Base-by-base conservation (phyloP, 1,284 basidiomycete genomes). In the Agroathelia rolfsii region DNA sequence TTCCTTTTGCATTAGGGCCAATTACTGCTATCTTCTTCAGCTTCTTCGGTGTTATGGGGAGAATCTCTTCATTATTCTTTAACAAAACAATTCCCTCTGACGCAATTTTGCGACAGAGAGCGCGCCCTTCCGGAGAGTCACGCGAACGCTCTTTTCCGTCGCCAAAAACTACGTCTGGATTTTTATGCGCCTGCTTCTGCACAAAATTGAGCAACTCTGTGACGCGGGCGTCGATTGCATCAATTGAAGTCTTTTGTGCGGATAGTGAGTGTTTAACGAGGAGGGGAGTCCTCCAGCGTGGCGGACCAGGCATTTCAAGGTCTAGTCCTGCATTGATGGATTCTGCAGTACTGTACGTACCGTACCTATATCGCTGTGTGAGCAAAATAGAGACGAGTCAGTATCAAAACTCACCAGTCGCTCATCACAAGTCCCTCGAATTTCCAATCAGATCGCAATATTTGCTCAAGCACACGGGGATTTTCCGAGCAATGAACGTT, bases 1-100 rank as follows among this genome's bases (percentile, higher is more conserved):
- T 49, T 2, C 72, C 70, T 45, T 80, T 76, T 12, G 82, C 82
- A 46, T 85, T 87, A 1, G 74, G 72, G 3, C 85, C 85, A 19
- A 88, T 67, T 32, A 89, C 73, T 0, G 80, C 81, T 28, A 86
- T 61, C 51, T 75, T 79, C 55, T 72, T 76, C 37, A 76, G 44
- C 17, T 49, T 56, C 30, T 58, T 47, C 0, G 66, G 59, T 16
- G 62, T 58, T 7, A 86, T 58, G 4, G 83, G 84, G 0, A 87
- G 55, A 3, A 78, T 43, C 2, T 54, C 40, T 11, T 50, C 48
- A n/a, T 69, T 55, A 48, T 87, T 86, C 57, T 80, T 80, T 36
- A 86, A 58, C 18, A 86, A 55, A 8, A 85, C 79, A 41, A 81
- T 73, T 0, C 72, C 69, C 37, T 78, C 71, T 6, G 66, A 64